A percentile compares a stretch with the other conserved stretches of the same genome.
Evolutionary conservation across 108 stramenopile species (phyloP).

Genomic region (Nitzschia sp.): DNA sequence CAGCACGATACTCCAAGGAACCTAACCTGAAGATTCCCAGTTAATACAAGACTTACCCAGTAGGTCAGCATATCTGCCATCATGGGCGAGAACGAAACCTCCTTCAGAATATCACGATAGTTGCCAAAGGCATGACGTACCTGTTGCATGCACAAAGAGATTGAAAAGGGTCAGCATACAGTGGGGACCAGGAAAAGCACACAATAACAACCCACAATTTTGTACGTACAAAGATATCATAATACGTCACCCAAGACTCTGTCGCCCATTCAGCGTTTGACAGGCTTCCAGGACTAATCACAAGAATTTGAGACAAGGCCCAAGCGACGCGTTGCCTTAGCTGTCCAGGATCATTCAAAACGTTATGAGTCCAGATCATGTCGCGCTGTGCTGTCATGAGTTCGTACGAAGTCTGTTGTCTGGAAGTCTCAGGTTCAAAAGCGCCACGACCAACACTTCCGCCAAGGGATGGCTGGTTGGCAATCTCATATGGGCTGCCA

Average conservation of each 20-base stretch:
- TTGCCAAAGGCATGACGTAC: conserved; percentile 75
- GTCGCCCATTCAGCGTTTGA: neutral
- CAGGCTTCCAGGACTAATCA: conserved; percentile 21
- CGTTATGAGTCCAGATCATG: conserved; percentile 55
- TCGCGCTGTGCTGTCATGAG: conserved; percentile 27
- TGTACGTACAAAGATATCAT: conserved; percentile 56
- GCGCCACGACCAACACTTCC: neutral
- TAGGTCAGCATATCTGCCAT: conserved; percentile 67
- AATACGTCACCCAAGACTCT: conserved; percentile 47
- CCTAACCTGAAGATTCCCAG: no score
- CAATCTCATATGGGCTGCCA: conserved; percentile 50
- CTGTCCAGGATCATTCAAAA: conserved; percentile 62
- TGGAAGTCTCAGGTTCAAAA: neutral
- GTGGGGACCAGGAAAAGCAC: conserved; percentile 48
- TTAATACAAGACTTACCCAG: neutral
- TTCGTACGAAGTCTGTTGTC: neutral
- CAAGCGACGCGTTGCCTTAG: conserved; percentile 75
- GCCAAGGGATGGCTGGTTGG: conserved; percentile 17
- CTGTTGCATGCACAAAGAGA: no score
- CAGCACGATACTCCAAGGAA: no score
- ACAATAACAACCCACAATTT: conserved; percentile 36
- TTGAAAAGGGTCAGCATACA: no score
- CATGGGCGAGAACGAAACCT: conserved; percentile 45
- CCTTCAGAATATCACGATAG: conserved; percentile 61
- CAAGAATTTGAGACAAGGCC: conserved; percentile 65